Evolutionary conservation across 176 grass and related monocot genomes (phyloP).

Genomic region (Zea mays): Zm-B73-REFERENCE-NAM-5.0 NC_050097.1:37593001-37593500

Average conservation of each 20-base stretch:
- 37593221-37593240: not conserved
- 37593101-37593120: not conserved
- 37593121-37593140: constrained; percentile 18
- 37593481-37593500: too few species aligned
- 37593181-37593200: constrained; percentile 13
- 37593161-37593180: constrained; percentile 4
- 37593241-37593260: not conserved
- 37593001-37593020: constrained; percentile 44
- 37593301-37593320: not conserved
- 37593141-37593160: constrained; percentile 20
- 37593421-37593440: too few species aligned
- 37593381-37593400: too few species aligned
- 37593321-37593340: not conserved
- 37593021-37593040: too few species aligned
- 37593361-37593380: too few species aligned
- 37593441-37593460: too few species aligned
- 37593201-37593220: not conserved
- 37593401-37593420: too few species aligned
- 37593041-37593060: not conserved
- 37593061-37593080: constrained; percentile 11
- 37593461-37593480: too few species aligned
- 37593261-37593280: not conserved
- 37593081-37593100: constrained; percentile 17
- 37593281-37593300: not conserved
- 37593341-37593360: too few species aligned